phyloP scores from a whole-genome alignment of 139 green algal species.

The Coelastrella sp. region DNA sequence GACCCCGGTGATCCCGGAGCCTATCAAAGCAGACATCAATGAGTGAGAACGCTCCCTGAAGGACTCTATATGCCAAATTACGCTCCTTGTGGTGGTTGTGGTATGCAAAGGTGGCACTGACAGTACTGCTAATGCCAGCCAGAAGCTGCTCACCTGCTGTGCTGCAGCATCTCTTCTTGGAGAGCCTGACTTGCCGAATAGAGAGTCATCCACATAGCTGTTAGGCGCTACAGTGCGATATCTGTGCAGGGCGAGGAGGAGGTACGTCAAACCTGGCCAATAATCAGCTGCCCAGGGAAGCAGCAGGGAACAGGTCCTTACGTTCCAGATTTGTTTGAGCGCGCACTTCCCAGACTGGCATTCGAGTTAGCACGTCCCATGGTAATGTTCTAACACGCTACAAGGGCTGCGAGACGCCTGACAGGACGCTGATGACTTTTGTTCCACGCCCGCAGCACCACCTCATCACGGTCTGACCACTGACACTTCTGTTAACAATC shows the following conservation, averaged over 20 bases:
- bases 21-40: not conserved
- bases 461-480: too few relatives aligned
- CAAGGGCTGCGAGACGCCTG: too few relatives aligned
- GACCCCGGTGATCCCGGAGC: too few relatives aligned
- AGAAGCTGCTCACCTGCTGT: not conserved
- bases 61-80: too few relatives aligned
- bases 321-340: constrained; percentile 26
- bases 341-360: constrained; percentile 26
- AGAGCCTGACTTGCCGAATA: constrained; percentile 53
- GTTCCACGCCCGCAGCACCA: too few relatives aligned
- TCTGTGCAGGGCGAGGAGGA: not conserved
- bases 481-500: too few relatives aligned
- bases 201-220: constrained; percentile 67
- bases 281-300: not conserved
- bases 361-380: constrained; percentile 36
- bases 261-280: too few relatives aligned
- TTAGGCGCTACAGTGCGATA: constrained; percentile 60
- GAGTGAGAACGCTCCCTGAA: too few relatives aligned
- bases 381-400: not conserved
- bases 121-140: not conserved
- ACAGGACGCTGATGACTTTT: too few relatives aligned
- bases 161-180: not conserved
- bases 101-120: too few relatives aligned
- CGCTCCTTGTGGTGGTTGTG: too few relatives aligned
- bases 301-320: constrained; percentile 5